phyloP scores from a whole-genome alignment of 331 rosid genomes.

The Quercus lobata region DNA sequence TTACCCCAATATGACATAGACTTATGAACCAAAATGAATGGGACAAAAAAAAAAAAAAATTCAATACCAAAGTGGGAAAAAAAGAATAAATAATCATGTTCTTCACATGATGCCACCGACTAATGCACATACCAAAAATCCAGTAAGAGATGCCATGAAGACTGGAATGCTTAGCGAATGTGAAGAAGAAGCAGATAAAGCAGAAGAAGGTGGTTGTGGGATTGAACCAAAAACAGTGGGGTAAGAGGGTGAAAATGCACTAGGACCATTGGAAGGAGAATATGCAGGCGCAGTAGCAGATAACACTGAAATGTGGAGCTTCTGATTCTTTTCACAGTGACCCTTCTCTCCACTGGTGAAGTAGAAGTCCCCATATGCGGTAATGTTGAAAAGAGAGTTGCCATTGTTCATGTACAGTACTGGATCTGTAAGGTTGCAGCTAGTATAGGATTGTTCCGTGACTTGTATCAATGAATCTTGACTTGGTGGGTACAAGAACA shows the following conservation, averaged over 20 bases:
- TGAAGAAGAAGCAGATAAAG: constrained; percentile 32
- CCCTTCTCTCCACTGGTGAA: constrained; percentile 76
- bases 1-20: background rate
- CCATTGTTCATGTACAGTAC: constrained; percentile 74
- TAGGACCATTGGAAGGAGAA: constrained; percentile 49
- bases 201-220: constrained; percentile 45
- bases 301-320: constrained; percentile 53
- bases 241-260: constrained; percentile 67
- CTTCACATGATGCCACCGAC: constrained; percentile 28
- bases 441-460: constrained; percentile 48
- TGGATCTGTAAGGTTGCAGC: constrained; percentile 76
- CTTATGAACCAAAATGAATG: background rate
- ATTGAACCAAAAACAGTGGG: constrained; percentile 70
- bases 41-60: background rate
- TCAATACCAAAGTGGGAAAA: background rate
- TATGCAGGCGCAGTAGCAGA: constrained; percentile 30
- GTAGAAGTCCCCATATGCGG: constrained; percentile 53
- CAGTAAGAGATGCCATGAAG: constrained; percentile 19
- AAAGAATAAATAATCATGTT: background rate
- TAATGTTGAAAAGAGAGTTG: constrained; percentile 79
- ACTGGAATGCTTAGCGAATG: constrained; percentile 16
- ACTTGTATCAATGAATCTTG: constrained; percentile 95
- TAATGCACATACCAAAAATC: constrained; percentile 19
- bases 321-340: constrained; percentile 69
- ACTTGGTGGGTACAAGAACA: constrained; percentile 93